Evolutionary conservation across 192 early-diverging fungal genomes (phyloP).

Genomic region (Glomus cerebriforme): DNA sequence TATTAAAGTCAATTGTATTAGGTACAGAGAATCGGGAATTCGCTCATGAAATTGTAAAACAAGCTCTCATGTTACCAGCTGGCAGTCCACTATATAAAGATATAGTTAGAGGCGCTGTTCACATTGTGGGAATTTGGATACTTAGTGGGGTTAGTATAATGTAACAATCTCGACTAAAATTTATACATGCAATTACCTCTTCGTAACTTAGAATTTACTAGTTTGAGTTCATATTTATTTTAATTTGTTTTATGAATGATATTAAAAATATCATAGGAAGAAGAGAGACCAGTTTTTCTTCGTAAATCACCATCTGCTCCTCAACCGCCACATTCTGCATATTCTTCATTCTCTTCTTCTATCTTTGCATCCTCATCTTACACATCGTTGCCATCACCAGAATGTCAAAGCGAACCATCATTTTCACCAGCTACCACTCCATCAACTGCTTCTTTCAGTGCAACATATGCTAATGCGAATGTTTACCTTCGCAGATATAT

Average conservation of each 20-base stretch:
- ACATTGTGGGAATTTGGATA: conserved; percentile 68
- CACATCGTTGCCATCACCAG: conserved; percentile 9
- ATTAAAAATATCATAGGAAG: conserved; percentile 48
- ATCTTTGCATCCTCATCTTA: conserved; percentile 18
- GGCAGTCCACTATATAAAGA: conserved; percentile 60
- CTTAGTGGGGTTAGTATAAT: conserved; percentile 42
- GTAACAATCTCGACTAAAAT: too few relatives aligned
- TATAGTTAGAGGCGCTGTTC: conserved; percentile 64
- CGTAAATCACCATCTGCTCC: conserved; percentile 37
- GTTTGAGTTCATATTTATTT: not conserved
- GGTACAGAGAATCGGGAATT: conserved; percentile 66
- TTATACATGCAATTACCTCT: too few relatives aligned
- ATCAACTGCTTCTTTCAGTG: not conserved
- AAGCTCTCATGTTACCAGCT: conserved; percentile 66
- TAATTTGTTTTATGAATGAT: not conserved
- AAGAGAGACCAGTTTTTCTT: conserved; percentile 72
- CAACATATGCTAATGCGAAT: conserved; percentile 54
- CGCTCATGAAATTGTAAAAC: conserved; percentile 75
- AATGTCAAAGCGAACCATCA: conserved; percentile 14
- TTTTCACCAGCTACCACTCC: not conserved
- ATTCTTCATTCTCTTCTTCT: conserved; percentile 19
- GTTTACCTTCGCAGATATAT: conserved; percentile 70
- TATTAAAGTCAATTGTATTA: conserved; percentile 61
- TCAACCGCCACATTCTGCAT: not conserved
- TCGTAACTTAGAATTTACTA: not conserved